Percentiles rank a stretch among this genome's conserved stretches.
Evolutionary conservation across 352 stramenopile species (phyloP).

Genomic region (Phytophthora sansomeana): DNA sequence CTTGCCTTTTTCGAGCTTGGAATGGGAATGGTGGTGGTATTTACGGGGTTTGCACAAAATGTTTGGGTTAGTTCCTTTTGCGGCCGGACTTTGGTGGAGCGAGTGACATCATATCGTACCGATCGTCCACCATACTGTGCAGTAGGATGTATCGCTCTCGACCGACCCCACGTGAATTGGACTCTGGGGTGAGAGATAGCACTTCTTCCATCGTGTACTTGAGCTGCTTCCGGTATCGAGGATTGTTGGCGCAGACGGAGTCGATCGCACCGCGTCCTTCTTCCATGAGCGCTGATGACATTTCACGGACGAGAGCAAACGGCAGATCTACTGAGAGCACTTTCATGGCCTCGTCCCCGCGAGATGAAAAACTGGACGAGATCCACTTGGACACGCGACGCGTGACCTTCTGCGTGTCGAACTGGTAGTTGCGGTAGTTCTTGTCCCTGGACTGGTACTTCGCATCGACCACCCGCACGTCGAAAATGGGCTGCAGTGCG

Average conservation of each 20-base stretch:
- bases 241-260: conserved; percentile 58
- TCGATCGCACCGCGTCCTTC: conserved; percentile 65
- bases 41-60: background rate
- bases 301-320: conserved; percentile 78
- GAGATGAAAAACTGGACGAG: conserved; percentile 76
- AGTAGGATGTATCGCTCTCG: conserved; percentile 83
- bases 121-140: conserved; percentile 85
- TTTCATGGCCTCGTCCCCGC: conserved; percentile 83
- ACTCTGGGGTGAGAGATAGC: conserved; percentile 51
- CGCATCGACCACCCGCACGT: conserved; percentile 79
- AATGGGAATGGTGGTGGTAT: no score
- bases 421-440: conserved; percentile 65
- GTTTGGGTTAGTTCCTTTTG: conserved; percentile 28
- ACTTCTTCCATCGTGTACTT: conserved; percentile 85
- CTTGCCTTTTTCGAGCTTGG: background rate
- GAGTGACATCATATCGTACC: conserved; percentile 90
- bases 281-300: conserved; percentile 87
- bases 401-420: conserved; percentile 82
- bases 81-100: conserved; percentile 50
- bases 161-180: conserved; percentile 49
- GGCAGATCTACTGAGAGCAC: conserved; percentile 85
- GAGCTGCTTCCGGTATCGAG: conserved; percentile 85
- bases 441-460: conserved; percentile 63
- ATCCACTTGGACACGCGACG: conserved; percentile 91
- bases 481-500: conserved; percentile 71